Evolutionary conservation across 345 rosid species (phyloP).

Genomic region (Arabidopsis thaliana): DNA sequence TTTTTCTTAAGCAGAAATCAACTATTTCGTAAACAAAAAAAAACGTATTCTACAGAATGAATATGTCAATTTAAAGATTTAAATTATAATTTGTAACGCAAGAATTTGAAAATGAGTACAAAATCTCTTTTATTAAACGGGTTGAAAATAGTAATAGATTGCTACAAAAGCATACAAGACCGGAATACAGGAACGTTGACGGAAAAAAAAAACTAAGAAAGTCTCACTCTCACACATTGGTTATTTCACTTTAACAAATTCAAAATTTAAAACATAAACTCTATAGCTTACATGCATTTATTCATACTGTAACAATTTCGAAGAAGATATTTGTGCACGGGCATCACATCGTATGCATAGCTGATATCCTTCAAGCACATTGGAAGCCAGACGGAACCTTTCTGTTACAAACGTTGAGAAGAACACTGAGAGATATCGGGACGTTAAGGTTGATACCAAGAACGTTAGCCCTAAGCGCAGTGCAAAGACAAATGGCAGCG

Average conservation of each 20-base stretch:
- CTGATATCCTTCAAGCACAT: constrained; percentile 41
- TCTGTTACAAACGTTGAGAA: constrained; percentile 59
- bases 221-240: not conserved
- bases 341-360: not conserved
- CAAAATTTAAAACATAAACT: not conserved
- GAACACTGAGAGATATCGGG: constrained; percentile 60
- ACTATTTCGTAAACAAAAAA: not conserved
- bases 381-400: constrained; percentile 52
- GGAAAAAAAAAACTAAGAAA: not conserved
- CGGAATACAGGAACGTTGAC: not conserved
- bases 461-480: constrained; percentile 60
- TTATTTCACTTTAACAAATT: constrained; percentile 4
- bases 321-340: not conserved
- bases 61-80: not conserved
- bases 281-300: constrained; percentile 29
- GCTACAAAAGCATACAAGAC: constrained; percentile 10
- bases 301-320: constrained; percentile 7
- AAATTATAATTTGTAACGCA: constrained; percentile 4
- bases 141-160: not conserved
- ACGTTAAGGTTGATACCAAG: constrained; percentile 60
- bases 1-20: not conserved
- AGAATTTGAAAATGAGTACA: not conserved
- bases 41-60: not conserved
- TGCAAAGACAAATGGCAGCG: constrained; percentile 75
- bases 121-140: constrained; percentile 18